Base-by-base conservation (phyloP, 768 basidiomycete species). In the Tulasnella sp. region DNA sequence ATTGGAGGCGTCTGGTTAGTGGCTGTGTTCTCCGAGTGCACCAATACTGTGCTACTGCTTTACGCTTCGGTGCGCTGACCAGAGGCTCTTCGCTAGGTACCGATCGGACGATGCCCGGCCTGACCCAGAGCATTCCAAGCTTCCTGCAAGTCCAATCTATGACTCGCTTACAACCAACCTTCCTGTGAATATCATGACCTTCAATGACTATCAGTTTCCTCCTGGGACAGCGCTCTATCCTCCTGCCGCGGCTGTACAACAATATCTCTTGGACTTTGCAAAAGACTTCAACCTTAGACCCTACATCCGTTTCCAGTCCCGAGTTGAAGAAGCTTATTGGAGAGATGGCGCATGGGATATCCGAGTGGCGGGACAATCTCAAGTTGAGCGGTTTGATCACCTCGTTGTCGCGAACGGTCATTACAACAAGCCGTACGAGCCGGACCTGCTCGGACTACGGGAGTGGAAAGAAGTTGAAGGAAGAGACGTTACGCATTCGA, bases 81-180 rank as follows among this genome's bases (percentile, higher is more conserved):
- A 4, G 3, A 17, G 15, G 9, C 7, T 37, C 12, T 9, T 49
- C n/a, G 29, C 12, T 5, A 76, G 45, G 64, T 67, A 52, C 34
- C 40, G 37, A 3, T 70, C 25, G 1, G 54, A 58, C 31, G 67
- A 68, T 17, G 68, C n/a, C n/a, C 86, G 87, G 31, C 54, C 39
- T 42, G 71, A 49, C 34, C 52, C 14, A 22, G 45, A 64, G n/a
- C 36, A 12, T 3, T 81, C 82, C 15, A 84, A 83, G n/a, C 82
- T 88, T 40, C 88, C 88, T 8, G 91, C 91, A 1, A 91, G 91
- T 0, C 89, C 93, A 1, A 80, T 93, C 11, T 95, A 95, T 80
- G 91, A 94, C 80, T 90, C 91, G 0, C 84, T 94, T 15, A 91
- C 90, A n/a, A 91, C 93, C 0, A 94, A 94, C 79, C 81, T 95